These are phyloP conservation scores for Naumovozyma castellii DNA, from an alignment of 805 yeast species.

Conservation along the genomic window DNA sequence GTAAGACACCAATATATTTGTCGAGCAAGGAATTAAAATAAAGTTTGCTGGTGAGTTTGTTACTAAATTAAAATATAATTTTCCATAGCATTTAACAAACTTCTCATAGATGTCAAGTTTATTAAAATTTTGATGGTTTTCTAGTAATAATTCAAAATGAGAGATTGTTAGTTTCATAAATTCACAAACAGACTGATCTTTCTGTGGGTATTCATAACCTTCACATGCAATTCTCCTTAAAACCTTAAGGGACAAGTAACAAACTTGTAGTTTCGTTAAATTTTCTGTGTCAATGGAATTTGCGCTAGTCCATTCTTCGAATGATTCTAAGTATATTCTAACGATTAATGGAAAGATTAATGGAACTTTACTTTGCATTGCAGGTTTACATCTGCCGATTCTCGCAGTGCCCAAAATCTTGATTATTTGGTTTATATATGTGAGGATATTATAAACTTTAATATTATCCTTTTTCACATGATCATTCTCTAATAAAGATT, in stretches of 20 bases:
- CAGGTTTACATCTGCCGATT: constrained; percentile 74
- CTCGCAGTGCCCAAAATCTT: constrained; percentile 67
- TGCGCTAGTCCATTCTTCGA: constrained; percentile 48
- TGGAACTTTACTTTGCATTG: constrained; percentile 65
- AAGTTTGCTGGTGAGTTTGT: constrained; percentile 60
- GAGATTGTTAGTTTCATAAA: constrained; percentile 47
- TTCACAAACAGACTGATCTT: constrained; percentile 43
- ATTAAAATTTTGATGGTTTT: constrained; percentile 41
- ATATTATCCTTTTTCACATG: constrained; percentile 39
- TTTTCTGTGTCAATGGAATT: constrained; percentile 21
- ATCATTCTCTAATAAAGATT: constrained; percentile 36
- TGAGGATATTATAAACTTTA: constrained; percentile 51
- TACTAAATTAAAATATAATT: constrained; percentile 55
- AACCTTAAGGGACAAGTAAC: constrained; percentile 68
- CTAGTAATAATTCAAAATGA: constrained; percentile 51
- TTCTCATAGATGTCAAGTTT: constrained; percentile 45
- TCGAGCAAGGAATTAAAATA: constrained; percentile 54
- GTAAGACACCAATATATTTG: constrained; percentile 51
- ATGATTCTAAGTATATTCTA: constrained; percentile 48
- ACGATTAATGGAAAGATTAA: constrained; percentile 50
- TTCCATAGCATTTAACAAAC: constrained; percentile 65
- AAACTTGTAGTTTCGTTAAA: constrained; percentile 55
- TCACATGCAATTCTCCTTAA: constrained; percentile 65
- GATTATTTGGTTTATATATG: constrained; percentile 66
- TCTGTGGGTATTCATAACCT: constrained; percentile 64